A percentile compares a stretch with the other conserved stretches of the same genome.
Conservation (phyloP, 73 alveolate genomes). For the Paramecium pentaurelia region DNA sequence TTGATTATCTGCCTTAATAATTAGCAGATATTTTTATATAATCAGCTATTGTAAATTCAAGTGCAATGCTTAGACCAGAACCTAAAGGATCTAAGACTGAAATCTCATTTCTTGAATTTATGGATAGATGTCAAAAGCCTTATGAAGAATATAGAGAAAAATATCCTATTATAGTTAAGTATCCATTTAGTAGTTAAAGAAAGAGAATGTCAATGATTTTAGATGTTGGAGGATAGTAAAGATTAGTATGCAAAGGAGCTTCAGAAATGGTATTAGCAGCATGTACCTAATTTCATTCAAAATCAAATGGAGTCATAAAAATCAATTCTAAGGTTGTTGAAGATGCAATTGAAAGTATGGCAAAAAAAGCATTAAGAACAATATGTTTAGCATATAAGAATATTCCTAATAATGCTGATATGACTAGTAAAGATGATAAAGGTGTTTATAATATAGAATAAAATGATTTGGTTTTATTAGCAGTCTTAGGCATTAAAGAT, state of each 20-base stretch:
- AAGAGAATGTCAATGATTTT: constrained; percentile 73
- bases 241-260: constrained; percentile 78
- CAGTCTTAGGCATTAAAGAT: constrained; percentile 80
- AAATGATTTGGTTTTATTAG: constrained; percentile 68
- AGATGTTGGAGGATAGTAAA: constrained; percentile 59
- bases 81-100: constrained; percentile 74
- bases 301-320: constrained; percentile 52
- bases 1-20: no score
- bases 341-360: constrained; percentile 72
- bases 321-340: constrained; percentile 56
- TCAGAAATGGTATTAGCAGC: constrained; percentile 69
- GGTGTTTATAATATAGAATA: constrained; percentile 69
- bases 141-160: constrained; percentile 41
- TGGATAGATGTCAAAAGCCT: constrained; percentile 2
- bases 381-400: constrained; percentile 68
- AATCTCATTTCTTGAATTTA: constrained; percentile 61
- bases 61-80: no score
- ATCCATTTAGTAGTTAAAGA: constrained; percentile 78
- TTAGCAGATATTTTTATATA: no score
- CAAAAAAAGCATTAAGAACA: constrained; percentile 69
- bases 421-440: constrained; percentile 56
- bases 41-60: no score
- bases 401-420: constrained; percentile 56
- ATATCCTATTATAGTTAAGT: constrained; percentile 3
- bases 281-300: constrained; percentile 68